These are phyloP conservation scores for Solanum medicagineum DNA, from an alignment of 257 asterid genomes.

Conservation along the genomic window DNA sequence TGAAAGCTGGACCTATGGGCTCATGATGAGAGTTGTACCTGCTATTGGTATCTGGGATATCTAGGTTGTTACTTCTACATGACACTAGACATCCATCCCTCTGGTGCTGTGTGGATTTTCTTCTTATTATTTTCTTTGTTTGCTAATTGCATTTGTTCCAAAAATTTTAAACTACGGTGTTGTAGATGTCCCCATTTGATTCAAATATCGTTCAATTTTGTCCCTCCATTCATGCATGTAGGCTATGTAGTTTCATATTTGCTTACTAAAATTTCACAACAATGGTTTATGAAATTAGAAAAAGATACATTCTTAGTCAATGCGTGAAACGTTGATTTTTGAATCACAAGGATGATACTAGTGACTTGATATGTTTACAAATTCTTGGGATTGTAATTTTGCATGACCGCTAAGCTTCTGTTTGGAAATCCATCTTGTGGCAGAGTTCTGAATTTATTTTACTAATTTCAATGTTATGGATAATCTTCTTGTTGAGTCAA, in stretches of 20 bases:
- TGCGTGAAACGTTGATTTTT: not conserved
- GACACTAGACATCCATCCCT: not conserved
- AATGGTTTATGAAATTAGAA: not conserved
- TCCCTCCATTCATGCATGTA: not conserved
- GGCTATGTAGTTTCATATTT: not conserved
- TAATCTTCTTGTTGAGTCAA: constrained; percentile 65
- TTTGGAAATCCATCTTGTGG: not conserved
- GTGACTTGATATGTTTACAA: not conserved
- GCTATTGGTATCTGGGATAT: not conserved
- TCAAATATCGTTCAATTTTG: not conserved
- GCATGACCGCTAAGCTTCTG: not conserved
- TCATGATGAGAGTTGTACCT: not conserved
- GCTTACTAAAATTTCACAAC: not conserved
- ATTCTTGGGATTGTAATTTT: not conserved
- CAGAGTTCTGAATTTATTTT: not conserved
- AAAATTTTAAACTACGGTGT: not conserved
- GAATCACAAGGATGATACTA: not conserved
- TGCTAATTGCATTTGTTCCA: not conserved
- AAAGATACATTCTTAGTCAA: not conserved
- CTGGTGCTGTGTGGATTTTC: not conserved
- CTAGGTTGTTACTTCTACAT: not conserved
- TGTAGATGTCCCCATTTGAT: not conserved
- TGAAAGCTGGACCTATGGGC: not conserved
- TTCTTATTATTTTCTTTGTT: not conserved
- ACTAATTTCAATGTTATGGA: constrained; percentile 27